phyloP scores from a whole-genome alignment of 192 early-diverging fungal species.

The Phlyctochytrium arcticum region DNA sequence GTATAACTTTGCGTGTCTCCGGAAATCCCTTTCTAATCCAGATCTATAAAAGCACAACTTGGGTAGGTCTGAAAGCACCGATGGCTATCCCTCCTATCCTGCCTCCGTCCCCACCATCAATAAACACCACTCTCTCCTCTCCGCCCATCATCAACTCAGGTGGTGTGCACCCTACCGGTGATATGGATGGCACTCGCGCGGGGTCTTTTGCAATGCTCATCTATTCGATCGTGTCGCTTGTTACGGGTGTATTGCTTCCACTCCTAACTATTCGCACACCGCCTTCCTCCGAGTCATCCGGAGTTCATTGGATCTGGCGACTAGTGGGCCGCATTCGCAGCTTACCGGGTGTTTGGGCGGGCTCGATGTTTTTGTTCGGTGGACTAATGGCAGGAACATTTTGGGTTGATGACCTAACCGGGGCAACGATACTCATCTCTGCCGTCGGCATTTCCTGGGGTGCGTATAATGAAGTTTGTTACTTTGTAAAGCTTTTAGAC shows the following conservation, averaged over 20 bases:
- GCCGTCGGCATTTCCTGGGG: slow-evolving; percentile 80
- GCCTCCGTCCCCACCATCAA: no score
- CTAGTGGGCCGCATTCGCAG: neutral
- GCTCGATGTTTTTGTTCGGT: slow-evolving; percentile 65
- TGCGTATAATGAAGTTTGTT: slow-evolving; percentile 7
- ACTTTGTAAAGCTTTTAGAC: no score
- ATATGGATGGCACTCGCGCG: slow-evolving; percentile 57
- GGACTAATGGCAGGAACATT: slow-evolving; percentile 64
- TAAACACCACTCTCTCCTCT: no score
- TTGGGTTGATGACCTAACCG: slow-evolving; percentile 47
- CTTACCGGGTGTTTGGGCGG: slow-evolving; percentile 64
- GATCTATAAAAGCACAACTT: slow-evolving; percentile 47
- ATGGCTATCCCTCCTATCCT: neutral
- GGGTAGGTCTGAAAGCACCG: slow-evolving; percentile 55
- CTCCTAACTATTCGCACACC: slow-evolving; percentile 35
- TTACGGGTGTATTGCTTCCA: slow-evolving; percentile 57
- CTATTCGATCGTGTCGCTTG: slow-evolving; percentile 70
- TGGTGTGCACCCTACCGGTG: slow-evolving; percentile 21
- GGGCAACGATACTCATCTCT: slow-evolving; percentile 69
- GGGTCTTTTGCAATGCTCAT: slow-evolving; percentile 84
- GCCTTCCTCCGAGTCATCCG: slow-evolving; percentile 13
- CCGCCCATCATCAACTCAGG: slow-evolving; percentile 1
- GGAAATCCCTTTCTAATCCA: neutral
- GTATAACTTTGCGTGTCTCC: slow-evolving; percentile 26
- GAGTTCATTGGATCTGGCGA: neutral